These are phyloP conservation scores for Pichia sp. DNA, from an alignment of 1,139 yeast species.

Conservation along the genomic window DNA sequence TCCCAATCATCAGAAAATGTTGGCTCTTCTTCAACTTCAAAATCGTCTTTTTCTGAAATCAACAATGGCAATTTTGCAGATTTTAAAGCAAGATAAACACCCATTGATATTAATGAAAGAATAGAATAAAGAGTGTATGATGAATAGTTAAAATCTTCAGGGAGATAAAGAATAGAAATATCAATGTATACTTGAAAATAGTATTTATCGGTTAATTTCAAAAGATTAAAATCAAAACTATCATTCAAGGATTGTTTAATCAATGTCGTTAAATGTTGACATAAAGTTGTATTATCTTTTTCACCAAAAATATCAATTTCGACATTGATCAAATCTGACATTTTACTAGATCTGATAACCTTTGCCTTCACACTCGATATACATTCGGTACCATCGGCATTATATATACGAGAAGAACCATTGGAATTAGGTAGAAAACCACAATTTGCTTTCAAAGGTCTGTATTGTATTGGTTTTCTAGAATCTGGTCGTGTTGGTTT, in stretches of 20 bases:
- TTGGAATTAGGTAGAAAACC: conserved; percentile 80
- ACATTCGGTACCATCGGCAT: conserved; percentile 88
- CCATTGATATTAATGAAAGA: conserved; percentile 70
- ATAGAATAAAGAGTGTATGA: conserved; percentile 52
- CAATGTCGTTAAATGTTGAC: conserved; percentile 50
- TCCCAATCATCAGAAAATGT: conserved; percentile 88
- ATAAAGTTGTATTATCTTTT: conserved; percentile 63
- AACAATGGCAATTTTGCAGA: conserved; percentile 73
- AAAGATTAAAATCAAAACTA: conserved; percentile 42
- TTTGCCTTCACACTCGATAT: conserved; percentile 83
- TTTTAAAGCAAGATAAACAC: conserved; percentile 72
- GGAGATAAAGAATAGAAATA: conserved; percentile 64
- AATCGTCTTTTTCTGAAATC: conserved; percentile 49
- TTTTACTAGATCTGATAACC: conserved; percentile 51
- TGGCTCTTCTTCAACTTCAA: conserved; percentile 75
- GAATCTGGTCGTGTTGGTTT: conserved; percentile 49
- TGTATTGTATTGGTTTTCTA: conserved; percentile 61
- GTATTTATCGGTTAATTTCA: conserved; percentile 66
- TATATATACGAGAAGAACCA: conserved; percentile 83
- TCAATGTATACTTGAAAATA: conserved; percentile 74
- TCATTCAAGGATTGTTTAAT: conserved; percentile 42
- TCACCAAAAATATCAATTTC: conserved; percentile 72
- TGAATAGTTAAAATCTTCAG: conserved; percentile 37
- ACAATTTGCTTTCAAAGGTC: conserved; percentile 80
- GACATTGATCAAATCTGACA: conserved; percentile 51